Percentiles rank a stretch among this genome's conserved stretches.
phyloP scores from a whole-genome alignment of 495 filamentous ascomycete species.

The Rhizodiscina lignyota region DNA sequence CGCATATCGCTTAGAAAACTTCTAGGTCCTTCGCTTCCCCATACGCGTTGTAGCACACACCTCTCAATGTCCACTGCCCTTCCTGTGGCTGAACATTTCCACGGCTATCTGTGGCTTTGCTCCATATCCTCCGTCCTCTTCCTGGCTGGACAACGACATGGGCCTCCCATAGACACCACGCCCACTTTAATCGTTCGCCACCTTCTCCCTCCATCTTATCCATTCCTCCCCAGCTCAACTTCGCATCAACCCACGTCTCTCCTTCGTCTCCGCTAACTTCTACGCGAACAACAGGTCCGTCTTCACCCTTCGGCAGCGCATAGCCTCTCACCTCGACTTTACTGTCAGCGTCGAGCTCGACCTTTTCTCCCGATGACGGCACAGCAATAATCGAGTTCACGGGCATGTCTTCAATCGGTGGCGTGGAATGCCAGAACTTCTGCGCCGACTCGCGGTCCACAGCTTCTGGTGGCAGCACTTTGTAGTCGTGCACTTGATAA shows the following conservation, averaged over 20 bases:
- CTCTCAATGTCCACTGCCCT: conserved; percentile 40
- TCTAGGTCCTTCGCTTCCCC: conserved; percentile 34
- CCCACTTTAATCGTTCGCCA: conserved; percentile 24
- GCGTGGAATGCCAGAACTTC: conserved; percentile 21
- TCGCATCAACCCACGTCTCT: conserved; percentile 30
- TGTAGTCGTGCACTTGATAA: conserved; percentile 25
- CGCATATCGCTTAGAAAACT: too few species aligned
- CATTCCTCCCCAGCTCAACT: conserved; percentile 3
- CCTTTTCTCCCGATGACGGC: conserved; percentile 25
- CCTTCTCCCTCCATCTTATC: conserved; percentile 2
- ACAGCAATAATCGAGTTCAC: conserved; percentile 34
- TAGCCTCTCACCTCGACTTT: conserved; percentile 34
- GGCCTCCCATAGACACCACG: conserved; percentile 32
- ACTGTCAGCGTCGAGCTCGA: conserved; percentile 21
- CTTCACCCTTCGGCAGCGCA: conserved; percentile 34
- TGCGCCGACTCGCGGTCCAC: conserved; percentile 25
- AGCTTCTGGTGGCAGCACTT: conserved; percentile 20
- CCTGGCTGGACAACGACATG: conserved; percentile 16
- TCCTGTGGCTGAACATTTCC: conserved; percentile 31
- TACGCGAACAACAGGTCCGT: conserved; percentile 35
- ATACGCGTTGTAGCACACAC: conserved; percentile 45
- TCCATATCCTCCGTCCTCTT: conserved; percentile 25
- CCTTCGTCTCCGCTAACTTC: conserved; percentile 35
- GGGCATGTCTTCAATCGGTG: conserved; percentile 22
- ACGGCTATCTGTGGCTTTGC: conserved; percentile 33